Evolutionary conservation across 2,329 filamentous ascomycete genomes (phyloP), one percentile per base, ranked within the genome.

Genomic region (Penicillium sp.): DNA sequence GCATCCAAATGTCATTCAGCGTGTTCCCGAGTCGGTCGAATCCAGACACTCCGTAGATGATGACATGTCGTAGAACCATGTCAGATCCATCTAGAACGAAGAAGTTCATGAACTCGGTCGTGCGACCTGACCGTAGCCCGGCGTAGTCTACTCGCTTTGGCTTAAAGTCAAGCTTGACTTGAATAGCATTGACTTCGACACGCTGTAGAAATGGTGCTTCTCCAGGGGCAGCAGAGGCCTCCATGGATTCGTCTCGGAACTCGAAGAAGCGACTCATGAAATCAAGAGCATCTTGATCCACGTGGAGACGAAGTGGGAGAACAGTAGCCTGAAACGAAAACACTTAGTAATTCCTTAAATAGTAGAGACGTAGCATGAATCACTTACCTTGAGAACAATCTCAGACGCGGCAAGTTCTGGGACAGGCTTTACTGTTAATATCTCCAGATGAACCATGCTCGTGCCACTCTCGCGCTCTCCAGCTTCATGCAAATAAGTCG

Each of bases 71-170:
- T 54, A 99, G 83, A 6, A 89, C 85, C 83, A 99, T 90, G 60
- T 94, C 88, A 2, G 95, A 88, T 64, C 91, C 89, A 66, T 99
- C 95, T 1, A 99, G 85, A 14, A 94, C 90, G 64, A 99, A 85
- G 73, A 99, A 97, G 75, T 99, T 99, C 93, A 98, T 98, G 70
- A 99, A 96, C 74, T 99, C 95, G 0, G 92, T 96, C 0, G 95
- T 98, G 65, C 91, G 92, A 1, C 95, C 95, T 1, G 95, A 97
- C 27, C 93, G 88, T 3, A 99, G 84, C 3, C 93, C 93, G 0
- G 88, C 91, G 68, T 99, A 99, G 74, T 99, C 94, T 18, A 99
- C 91, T n/a, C 92, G 87, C 76, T 99, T 98, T 9, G 95, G 95
- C 74, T 99, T 99, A 79, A 99, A 99, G 76, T 99, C 95, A 3